Percentiles rank a stretch among this genome's conserved stretches.
These are phyloP conservation scores for Collybia sordida DNA, from an alignment of 768 basidiomycete species.

Conservation along the genomic window DNA sequence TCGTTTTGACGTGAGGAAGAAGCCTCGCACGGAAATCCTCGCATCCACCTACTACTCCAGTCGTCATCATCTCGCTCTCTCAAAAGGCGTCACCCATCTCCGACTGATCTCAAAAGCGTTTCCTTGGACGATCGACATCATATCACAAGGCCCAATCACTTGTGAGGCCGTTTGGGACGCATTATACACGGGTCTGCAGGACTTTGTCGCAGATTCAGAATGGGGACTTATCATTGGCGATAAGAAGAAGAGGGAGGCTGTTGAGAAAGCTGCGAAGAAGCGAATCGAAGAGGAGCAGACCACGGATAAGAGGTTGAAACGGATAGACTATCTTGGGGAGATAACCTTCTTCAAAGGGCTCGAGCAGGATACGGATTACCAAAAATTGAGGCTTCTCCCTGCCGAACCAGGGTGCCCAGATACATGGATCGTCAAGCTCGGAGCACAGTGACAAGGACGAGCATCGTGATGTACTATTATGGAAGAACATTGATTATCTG, in stretches of 20 bases:
- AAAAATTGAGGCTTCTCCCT: slow-evolving; percentile 49
- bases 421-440: slow-evolving; percentile 61
- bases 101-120: slow-evolving; percentile 61
- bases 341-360: slow-evolving; percentile 60
- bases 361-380: slow-evolving; percentile 57
- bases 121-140: slow-evolving; percentile 66
- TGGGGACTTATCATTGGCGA: slow-evolving; percentile 57
- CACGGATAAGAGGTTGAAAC: slow-evolving; percentile 37
- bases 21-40: slow-evolving; percentile 40
- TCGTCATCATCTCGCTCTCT: slow-evolving; percentile 34
- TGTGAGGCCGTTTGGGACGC: slow-evolving; percentile 58
- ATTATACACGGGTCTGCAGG: slow-evolving; percentile 48
- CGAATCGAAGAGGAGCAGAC: slow-evolving; percentile 37
- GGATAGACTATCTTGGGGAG: slow-evolving; percentile 68
- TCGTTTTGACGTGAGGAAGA: slow-evolving; percentile 47
- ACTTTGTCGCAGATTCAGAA: slow-evolving; percentile 61
- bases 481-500: neutral
- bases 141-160: slow-evolving; percentile 37
- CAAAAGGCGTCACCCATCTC: slow-evolving; percentile 36
- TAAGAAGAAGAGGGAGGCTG: slow-evolving; percentile 38
- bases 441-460: slow-evolving; percentile 1
- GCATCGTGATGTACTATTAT: neutral
- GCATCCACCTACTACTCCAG: slow-evolving; percentile 40
- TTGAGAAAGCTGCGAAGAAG: slow-evolving; percentile 53
- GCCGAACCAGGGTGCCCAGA: slow-evolving; percentile 40